A percentile compares a stretch with the other conserved stretches of the same genome.
These are phyloP conservation scores for Ceratocystis alfenasii DNA, from an alignment of 2,329 filamentous ascomycete species.

Conservation along the genomic window DNA sequence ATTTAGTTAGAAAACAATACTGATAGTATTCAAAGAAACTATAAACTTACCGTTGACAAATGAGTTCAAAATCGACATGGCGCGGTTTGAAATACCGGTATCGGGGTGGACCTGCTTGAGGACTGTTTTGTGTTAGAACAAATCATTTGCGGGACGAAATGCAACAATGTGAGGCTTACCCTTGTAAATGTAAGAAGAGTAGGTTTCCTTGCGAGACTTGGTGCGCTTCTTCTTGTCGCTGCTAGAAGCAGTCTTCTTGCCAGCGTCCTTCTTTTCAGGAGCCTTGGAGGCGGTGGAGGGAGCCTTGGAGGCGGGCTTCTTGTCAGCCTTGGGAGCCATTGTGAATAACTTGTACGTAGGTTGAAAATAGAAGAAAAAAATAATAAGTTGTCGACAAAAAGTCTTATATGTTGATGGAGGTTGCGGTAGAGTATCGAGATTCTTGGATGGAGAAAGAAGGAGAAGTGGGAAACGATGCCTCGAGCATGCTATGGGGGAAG, in stretches of 20 bases:
- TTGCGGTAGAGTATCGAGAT: slow-evolving; percentile 24
- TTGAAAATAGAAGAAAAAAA: slow-evolving; percentile 20
- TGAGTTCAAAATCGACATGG: slow-evolving; percentile 99
- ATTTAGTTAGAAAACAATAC: slow-evolving; percentile 25
- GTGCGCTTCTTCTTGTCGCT: slow-evolving; percentile 99
- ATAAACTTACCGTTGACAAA: slow-evolving; percentile 85
- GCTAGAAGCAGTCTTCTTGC: slow-evolving; percentile 96
- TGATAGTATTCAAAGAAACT: neutral
- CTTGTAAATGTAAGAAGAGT: slow-evolving; percentile 99
- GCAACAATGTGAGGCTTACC: slow-evolving; percentile 44
- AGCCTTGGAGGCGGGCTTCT: slow-evolving; percentile 99
- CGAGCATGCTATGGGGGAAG: slow-evolving; percentile 40
- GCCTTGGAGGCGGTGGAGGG: slow-evolving; percentile 59
- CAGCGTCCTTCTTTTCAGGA: slow-evolving; percentile 96
- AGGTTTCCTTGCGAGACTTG: slow-evolving; percentile 99
- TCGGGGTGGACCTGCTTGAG: slow-evolving; percentile 99
- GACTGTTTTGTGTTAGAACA: slow-evolving; percentile 43
- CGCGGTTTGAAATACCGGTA: slow-evolving; percentile 99
- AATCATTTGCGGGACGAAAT: slow-evolving; percentile 1
- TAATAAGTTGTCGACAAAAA: slow-evolving; percentile 5
- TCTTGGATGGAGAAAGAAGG: slow-evolving; percentile 21
- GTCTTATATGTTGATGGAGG: neutral
- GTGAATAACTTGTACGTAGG: slow-evolving; percentile 34
- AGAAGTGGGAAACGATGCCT: slow-evolving; percentile 36
- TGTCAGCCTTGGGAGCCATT: slow-evolving; percentile 97